phyloP scores from a whole-genome alignment of 371 early-diverging fungal genomes.

The Zancudomyces culisetae region DNA sequence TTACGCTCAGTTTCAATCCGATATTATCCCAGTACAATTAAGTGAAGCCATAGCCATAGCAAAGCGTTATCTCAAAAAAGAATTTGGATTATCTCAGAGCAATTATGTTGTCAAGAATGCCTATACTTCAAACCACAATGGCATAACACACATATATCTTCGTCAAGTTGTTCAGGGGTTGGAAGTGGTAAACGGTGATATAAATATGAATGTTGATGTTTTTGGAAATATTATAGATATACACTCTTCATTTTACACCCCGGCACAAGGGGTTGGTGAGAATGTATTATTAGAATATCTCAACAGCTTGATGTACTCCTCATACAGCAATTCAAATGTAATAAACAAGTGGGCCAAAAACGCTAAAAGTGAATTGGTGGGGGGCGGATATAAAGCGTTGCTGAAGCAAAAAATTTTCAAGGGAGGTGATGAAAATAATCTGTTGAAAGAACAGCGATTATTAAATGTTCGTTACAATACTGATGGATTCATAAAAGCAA shows the following conservation, averaged over 20 bases:
- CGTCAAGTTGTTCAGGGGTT: conserved; percentile 49
- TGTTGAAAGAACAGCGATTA: too few species aligned
- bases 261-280: background rate
- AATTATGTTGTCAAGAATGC: conserved; percentile 34
- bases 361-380: background rate
- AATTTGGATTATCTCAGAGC: conserved; percentile 19
- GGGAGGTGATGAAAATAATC: background rate
- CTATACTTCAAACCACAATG: conserved; percentile 48
- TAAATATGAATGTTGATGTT: conserved; percentile 58
- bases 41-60: background rate
- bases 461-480: background rate
- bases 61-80: conserved; percentile 5
- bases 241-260: conserved; percentile 31
- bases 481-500: conserved; percentile 9
- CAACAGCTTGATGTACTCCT: background rate
- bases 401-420: background rate
- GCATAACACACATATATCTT: conserved; percentile 65
- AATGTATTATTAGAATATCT: background rate
- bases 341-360: background rate
- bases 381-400: background rate
- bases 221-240: conserved; percentile 47
- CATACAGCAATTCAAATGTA: background rate
- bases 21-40: background rate
- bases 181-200: conserved; percentile 59
- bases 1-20: background rate